phyloP scores from a whole-genome alignment of 371 early-diverging fungal genomes.

The Syncephalastrum sp. region DNA sequence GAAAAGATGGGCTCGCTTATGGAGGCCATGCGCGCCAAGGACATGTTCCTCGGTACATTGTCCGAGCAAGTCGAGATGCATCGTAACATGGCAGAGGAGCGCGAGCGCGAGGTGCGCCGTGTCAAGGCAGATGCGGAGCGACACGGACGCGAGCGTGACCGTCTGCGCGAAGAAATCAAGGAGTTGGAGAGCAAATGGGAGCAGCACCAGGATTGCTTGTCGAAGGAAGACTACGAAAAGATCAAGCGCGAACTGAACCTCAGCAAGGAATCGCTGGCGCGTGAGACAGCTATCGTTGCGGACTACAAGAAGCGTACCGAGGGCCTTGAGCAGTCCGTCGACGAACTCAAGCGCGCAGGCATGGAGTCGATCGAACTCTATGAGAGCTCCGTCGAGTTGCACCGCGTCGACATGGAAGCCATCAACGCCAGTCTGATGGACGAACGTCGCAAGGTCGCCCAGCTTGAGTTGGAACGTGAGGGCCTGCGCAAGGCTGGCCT shows the following conservation, averaged over 20 bases:
- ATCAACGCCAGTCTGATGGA: conserved; percentile 40
- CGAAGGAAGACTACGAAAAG: conserved; percentile 34
- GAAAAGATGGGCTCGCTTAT: conserved; percentile 45
- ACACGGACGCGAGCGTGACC: conserved; percentile 39
- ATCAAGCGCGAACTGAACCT: conserved; percentile 28
- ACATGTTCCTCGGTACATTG: conserved; percentile 43
- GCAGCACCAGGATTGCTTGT: conserved; percentile 38
- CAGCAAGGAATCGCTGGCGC: conserved; percentile 31
- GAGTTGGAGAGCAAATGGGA: conserved; percentile 37
- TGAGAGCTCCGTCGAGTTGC: conserved; percentile 47
- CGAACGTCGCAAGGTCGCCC: conserved; percentile 36
- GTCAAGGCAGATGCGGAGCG: conserved; percentile 42
- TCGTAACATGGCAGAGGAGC: conserved; percentile 47
- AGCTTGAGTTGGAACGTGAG: conserved; percentile 31
- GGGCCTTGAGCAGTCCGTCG: conserved; percentile 36
- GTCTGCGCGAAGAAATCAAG: conserved; percentile 34
- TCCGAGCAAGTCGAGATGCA: conserved; percentile 47
- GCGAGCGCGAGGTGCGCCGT: conserved; percentile 47
- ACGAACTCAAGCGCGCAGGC: conserved; percentile 49
- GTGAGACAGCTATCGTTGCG: conserved; percentile 24
- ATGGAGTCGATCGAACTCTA: conserved; percentile 58
- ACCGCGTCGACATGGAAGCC: conserved; percentile 50
- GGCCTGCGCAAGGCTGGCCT: conserved; percentile 37
- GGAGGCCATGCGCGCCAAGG: conserved; percentile 51
- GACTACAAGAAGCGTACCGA: conserved; percentile 29